Base-by-base conservation (phyloP, 306 rosid genomes). In the Neltuma alba region DNA sequence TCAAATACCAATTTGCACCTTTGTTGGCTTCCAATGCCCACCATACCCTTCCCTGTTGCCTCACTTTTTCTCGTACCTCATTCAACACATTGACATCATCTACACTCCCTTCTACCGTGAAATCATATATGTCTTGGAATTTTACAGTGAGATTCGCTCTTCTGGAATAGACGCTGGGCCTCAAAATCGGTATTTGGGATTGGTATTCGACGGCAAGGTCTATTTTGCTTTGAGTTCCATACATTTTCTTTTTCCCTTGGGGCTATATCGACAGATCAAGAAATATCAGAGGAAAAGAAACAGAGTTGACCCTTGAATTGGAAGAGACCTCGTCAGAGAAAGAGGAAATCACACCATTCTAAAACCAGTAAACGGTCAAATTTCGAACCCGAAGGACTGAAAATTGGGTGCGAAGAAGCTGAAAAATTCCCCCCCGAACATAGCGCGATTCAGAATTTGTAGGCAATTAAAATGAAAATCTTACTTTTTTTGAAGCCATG, bases 21-120 rank as follows among this genome's bases (percentile, higher is more conserved):
- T 91, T 96, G 84, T 87, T 93, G 7, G 99, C 98, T 80, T 96
- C 99, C 83, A 96, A 83, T 25, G n/a, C 93, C 99, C 99, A 96
- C 99, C 99, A 96, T 28, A 89, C 96, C 74, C 97, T 79, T 8
- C 97, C 99, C 76, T 96, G 99, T 72, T 91, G 87, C 83, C 98
- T 90, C 83, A 96, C 99, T 88, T 93, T 96, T 81, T 96, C 99
- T 80, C 99, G 82, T 36, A 96, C 97, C 88, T 96, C 99, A 81
- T 96, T 96, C 89, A 96, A 78, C 88, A 96, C 94, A 72, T 96
- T n/a, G 16, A 93, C 99, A 86, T 96, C 98, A 75, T 96, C 99
- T 74, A 96, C 99, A 93, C 91, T 96, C 84, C 99, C 99, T 85
- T 96, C 99, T 25, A 96, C 99, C 6, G 94, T 83, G 77, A 96